Evolutionary conservation across 768 basidiomycete genomes (phyloP), one percentile per base, ranked within the genome.

Genomic region (Nidularia sp.): DNA sequence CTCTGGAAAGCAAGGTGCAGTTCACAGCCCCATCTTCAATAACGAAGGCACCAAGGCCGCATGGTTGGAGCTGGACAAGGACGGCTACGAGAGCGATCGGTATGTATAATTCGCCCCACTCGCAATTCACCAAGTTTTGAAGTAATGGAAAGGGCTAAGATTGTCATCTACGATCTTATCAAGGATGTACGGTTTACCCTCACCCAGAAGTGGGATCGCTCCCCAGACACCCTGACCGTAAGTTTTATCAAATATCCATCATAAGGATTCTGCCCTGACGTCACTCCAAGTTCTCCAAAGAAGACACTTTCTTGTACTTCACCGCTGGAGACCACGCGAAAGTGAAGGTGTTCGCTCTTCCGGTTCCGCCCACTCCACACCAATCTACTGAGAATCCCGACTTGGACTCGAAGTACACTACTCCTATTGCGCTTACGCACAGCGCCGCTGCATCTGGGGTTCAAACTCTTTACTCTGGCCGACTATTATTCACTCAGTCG

Each of bases 21-120:
- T 83, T 6, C 84, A 81, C 58, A 76, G 70, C n/a, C 87, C 92
- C 0, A 78, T 81, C 5, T 83, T 96, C 65, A 89, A 75, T 53
- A 68, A 70, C 2, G 69, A 81, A 45, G 90, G 87, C 0, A 77
- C 77, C 47, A 87, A 87, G 66, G 83, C 82, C 1, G 93, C 89
- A 1, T 98, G 95, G 95, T 69, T 91, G 36, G 90, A 98, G 66
- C 79, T 94, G 55, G 84, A 86, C 48, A 66, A 88, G 62, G 93
- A 98, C 59, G 94, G 95, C 1, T 88, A 94, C 58, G 95, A 98
- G 68, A 78, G 87, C 48, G 95, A 96, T 68, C 81, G 88, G 85
- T 84, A 53, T 42, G 64, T 51, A 6, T 32, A 44, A 6, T 49
- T 22, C 33, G 51, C 36, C 3, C n/a, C 13, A 12, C 18, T 6